A percentile compares a stretch with the other conserved stretches of the same genome.
Evolutionary conservation across 345 rosid species (phyloP).

Genomic region (Turritis glabra): DNA sequence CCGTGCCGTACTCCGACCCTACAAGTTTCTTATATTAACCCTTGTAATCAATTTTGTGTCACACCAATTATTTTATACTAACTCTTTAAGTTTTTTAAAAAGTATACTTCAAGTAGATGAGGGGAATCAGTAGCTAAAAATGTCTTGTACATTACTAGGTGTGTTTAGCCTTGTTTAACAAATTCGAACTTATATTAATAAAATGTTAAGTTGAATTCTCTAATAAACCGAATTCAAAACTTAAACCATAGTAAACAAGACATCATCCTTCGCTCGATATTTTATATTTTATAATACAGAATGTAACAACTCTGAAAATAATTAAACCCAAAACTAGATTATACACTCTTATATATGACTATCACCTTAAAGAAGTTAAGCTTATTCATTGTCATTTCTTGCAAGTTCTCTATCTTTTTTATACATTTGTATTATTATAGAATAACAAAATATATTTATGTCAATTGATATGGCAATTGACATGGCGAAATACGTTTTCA

Average conservation of each 20-base stretch:
- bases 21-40: constrained; percentile 12
- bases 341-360: neutral
- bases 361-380: too few relatives aligned
- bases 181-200: neutral
- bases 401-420: neutral
- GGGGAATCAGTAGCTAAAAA: neutral
- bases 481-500: neutral
- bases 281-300: neutral
- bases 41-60: constrained; percentile 9
- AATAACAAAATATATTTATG: too few relatives aligned
- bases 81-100: neutral
- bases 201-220: neutral
- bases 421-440: neutral
- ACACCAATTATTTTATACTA: neutral
- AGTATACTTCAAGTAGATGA: neutral
- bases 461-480: too few relatives aligned
- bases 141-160: neutral
- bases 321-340: neutral
- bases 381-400: neutral
- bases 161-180: neutral
- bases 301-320: neutral
- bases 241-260: neutral
- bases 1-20: constrained; percentile 30
- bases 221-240: neutral
- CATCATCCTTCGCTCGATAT: neutral